Percentiles rank a stretch among this genome's conserved stretches.
phyloP scores from a whole-genome alignment of 164 flowering plant species.

The Magnolia sinica region DNA sequence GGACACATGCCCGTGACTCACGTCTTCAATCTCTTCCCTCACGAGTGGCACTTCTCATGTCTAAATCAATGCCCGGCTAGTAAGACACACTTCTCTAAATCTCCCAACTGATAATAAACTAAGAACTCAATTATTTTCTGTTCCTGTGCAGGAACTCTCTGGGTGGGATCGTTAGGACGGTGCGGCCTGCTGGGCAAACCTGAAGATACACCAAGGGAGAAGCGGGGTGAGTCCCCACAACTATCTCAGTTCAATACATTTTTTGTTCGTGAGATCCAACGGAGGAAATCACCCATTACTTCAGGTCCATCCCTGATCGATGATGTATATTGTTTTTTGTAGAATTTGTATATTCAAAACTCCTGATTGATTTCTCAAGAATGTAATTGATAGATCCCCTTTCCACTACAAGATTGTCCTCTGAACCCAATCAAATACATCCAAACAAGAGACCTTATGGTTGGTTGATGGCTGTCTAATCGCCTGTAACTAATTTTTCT shows the following conservation, averaged over 20 bases:
- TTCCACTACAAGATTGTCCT: neutral
- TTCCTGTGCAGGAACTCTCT: neutral
- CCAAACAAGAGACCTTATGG: neutral
- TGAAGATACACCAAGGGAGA: neutral
- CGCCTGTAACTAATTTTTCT: too few relatives aligned
- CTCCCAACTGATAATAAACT: too few relatives aligned
- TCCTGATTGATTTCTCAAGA: neutral
- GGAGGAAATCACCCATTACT: neutral
- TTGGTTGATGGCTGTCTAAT: too few relatives aligned
- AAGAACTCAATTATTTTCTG: neutral
- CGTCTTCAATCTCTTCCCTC: neutral
- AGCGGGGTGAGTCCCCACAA: too few relatives aligned
- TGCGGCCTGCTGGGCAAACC: neutral
- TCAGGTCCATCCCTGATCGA: neutral
- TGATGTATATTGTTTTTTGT: neutral
- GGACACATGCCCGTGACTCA: neutral
- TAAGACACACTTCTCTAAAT: too few relatives aligned
- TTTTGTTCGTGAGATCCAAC: neutral
- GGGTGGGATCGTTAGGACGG: slow-evolving; percentile 7
- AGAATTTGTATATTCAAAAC: neutral
- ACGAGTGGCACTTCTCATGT: neutral
- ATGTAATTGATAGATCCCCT: neutral
- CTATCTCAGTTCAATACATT: neutral
- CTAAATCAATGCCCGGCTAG: too few relatives aligned
- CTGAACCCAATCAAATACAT: neutral